phyloP scores from a whole-genome alignment of 345 rosid species.

The Chamaenerion angustifolium region DNA sequence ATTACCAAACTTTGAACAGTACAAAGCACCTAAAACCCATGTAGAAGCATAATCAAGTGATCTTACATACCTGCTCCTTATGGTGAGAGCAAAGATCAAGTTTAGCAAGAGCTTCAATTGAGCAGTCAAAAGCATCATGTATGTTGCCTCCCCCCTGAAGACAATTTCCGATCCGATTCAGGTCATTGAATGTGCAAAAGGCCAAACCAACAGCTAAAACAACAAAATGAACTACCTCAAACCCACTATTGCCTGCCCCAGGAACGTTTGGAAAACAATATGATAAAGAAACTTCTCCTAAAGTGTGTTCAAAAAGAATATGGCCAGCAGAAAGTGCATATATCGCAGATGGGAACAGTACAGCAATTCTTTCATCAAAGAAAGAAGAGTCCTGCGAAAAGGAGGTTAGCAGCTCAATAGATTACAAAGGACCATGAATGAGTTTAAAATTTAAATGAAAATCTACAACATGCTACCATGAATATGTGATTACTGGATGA shows the following conservation, averaged over 20 bases:
- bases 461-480: not conserved
- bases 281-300: slow-evolving; percentile 20
- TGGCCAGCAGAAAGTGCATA: slow-evolving; percentile 70
- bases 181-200: slow-evolving; percentile 5
- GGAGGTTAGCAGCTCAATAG: not conserved
- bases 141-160: slow-evolving; percentile 33
- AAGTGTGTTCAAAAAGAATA: slow-evolving; percentile 27
- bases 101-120: slow-evolving; percentile 60
- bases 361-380: slow-evolving; percentile 36
- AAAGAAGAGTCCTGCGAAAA: slow-evolving; percentile 33
- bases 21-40: not conserved
- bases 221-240: slow-evolving; percentile 27
- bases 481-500: too few relatives aligned
- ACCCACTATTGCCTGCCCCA: slow-evolving; percentile 33
- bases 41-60: too few relatives aligned
- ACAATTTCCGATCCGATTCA: slow-evolving; percentile 11
- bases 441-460: not conserved
- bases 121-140: slow-evolving; percentile 55
- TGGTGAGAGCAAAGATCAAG: slow-evolving; percentile 21
- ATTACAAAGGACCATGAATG: not conserved
- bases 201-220: not conserved
- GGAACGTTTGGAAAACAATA: slow-evolving; percentile 19
- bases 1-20: slow-evolving; percentile 5
- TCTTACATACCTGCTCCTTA: slow-evolving; percentile 23
- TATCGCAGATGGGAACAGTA: slow-evolving; percentile 65